Base-by-base conservation (phyloP, 2,329 filamentous ascomycete genomes). In the Alternaria sp. region DNA sequence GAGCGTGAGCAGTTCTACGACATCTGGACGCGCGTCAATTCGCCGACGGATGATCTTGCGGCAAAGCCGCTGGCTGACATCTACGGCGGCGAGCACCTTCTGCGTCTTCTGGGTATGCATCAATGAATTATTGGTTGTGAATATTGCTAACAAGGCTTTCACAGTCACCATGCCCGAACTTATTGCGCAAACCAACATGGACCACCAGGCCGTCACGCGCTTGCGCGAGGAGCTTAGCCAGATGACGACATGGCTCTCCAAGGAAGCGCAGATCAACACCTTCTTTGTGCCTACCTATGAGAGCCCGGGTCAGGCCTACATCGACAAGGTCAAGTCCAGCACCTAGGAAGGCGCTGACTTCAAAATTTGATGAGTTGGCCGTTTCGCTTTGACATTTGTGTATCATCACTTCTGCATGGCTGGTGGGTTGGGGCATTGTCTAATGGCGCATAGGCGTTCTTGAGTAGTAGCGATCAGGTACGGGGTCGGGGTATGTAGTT, bases 101-200 rank as follows among this genome's bases (percentile, higher is more conserved):
- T 92, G 69, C 91, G 96, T 63, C 86, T 99, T 20, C 89, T 99
- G 44, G 93, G 95, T 97, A 87, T 71, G 87, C 81, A 6, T 8
- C 43, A 3, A n/a, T 26, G 3, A 28, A 6, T 20, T 6, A 3
- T 37, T 8, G 1, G 4, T 6, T 23, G 12, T 14, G 9, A 12
- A 10, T 3, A 37, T 47, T n/a, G 44, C 57, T 69, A 44, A 61
- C 51, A 1, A 26, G n/a, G 11, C 46, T 10, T 14, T 15, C 11
- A 12, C 71, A 97, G 95, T 96, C 4, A 91, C 92, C 1, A 89
- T 98, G 71, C 95, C 96, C 0, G 96, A 99, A 77, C 89, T 98
- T 44, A 90, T 98, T 66, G 94, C 94, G 5, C 96, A 99, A 79
- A 99, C 96, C 56, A 98, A 98, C 82, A 97, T 99, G 94, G 96